These are phyloP conservation scores for Colletotrichum sublineola DNA, from an alignment of 2,329 filamentous ascomycete genomes.

Conservation along the genomic window DNA sequence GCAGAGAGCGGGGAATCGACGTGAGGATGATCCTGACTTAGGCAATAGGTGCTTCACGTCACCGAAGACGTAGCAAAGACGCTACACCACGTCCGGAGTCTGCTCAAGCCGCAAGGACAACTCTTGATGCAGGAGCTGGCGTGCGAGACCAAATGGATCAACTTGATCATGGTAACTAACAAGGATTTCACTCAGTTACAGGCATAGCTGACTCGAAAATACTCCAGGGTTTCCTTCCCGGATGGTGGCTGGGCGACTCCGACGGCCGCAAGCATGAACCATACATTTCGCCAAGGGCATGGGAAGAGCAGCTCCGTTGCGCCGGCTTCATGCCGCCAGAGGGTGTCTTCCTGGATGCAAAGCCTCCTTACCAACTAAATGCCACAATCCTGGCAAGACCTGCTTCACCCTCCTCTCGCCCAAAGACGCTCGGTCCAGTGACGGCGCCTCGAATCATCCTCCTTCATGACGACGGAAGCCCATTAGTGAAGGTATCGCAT, in stretches of 20 bases:
- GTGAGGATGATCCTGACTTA: too few relatives aligned
- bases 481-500: not conserved
- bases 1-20: too few relatives aligned
- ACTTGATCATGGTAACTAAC: not conserved
- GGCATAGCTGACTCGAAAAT: slow-evolving; percentile 12
- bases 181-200: not conserved
- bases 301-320: not conserved
- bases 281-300: slow-evolving; percentile 39
- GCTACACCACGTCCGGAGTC: too few relatives aligned
- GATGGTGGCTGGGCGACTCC: slow-evolving; percentile 45
- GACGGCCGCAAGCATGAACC: slow-evolving; percentile 48
- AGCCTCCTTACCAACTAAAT: not conserved
- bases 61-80: too few relatives aligned
- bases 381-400: slow-evolving; percentile 20
- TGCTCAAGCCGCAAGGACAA: slow-evolving; percentile 10
- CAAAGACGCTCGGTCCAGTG: not conserved
- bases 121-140: slow-evolving; percentile 31
- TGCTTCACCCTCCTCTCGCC: not conserved
- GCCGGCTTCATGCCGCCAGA: slow-evolving; percentile 29
- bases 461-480: not conserved
- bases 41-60: too few relatives aligned
- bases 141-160: slow-evolving; percentile 17
- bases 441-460: not conserved
- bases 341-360: slow-evolving; percentile 3
- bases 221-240: slow-evolving; percentile 47